Percentiles rank a stretch among this genome's conserved stretches.
Evolutionary conservation across 306 rosid species (phyloP).

Genomic region (Dryas drummondii): DNA sequence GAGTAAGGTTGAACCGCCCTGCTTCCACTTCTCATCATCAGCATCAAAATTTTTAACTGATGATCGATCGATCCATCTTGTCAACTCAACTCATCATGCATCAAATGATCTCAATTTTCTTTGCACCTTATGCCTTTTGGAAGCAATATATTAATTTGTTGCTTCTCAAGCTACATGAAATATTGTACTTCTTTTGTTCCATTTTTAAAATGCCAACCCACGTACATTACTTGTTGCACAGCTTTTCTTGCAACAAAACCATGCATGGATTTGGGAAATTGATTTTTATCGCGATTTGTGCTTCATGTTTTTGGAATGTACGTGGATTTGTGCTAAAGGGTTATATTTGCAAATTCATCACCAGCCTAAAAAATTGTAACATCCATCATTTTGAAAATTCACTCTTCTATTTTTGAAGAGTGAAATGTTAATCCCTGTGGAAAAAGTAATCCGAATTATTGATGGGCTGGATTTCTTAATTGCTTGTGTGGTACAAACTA

Average conservation of each 20-base stretch:
- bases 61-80: background rate
- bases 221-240: background rate
- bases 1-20: slow-evolving; percentile 50
- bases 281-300: background rate
- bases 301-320: background rate
- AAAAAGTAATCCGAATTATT: too few species aligned
- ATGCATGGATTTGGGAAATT: background rate
- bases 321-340: too few species aligned
- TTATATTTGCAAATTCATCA: too few species aligned
- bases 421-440: too few species aligned
- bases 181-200: background rate
- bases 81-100: too few species aligned
- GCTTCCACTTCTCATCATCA: slow-evolving; percentile 24
- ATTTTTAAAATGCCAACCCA: background rate
- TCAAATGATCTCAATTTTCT: slow-evolving; percentile 4
- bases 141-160: background rate
- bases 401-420: too few species aligned
- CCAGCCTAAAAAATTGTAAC: too few species aligned
- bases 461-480: too few species aligned
- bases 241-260: background rate
- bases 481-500: too few species aligned
- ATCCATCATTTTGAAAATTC: too few species aligned
- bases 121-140: slow-evolving; percentile 3
- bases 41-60: slow-evolving; percentile 6
- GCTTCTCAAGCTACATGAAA: background rate